Conservation (phyloP, 2,329 filamentous ascomycete species). For the Pseudocercospora cruenta region DNA sequence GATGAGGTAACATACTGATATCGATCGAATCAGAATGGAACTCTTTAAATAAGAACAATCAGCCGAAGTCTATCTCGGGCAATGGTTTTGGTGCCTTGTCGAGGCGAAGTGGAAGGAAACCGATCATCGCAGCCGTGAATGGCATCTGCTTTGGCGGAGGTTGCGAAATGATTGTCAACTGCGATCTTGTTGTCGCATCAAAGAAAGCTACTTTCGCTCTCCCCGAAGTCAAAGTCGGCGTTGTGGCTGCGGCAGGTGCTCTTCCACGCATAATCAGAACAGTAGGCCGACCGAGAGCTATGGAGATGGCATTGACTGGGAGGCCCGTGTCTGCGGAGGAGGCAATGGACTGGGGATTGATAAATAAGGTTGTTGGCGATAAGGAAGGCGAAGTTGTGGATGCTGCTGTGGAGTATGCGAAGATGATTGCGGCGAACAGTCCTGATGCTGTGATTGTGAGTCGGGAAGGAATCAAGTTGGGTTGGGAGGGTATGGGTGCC, state of each 20-base stretch:
- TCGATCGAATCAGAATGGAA: conserved; percentile 38
- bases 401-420: conserved; percentile 65
- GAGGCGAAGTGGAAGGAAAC: conserved; percentile 70
- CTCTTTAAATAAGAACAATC: conserved; percentile 32
- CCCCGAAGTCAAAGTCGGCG: conserved; percentile 72
- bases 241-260: conserved; percentile 71
- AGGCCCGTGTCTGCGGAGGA: conserved; percentile 60
- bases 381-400: conserved; percentile 51
- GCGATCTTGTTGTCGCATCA: conserved; percentile 69
- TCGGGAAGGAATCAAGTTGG: conserved; percentile 70
- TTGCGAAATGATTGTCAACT: conserved; percentile 75
- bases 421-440: conserved; percentile 61
- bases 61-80: conserved; percentile 34
- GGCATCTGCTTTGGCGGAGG: conserved; percentile 75
- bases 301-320: conserved; percentile 68
- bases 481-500: conserved; percentile 71
- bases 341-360: conserved; percentile 67
- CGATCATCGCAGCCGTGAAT: conserved; percentile 75
- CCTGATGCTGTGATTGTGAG: conserved; percentile 78
- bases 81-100: conserved; percentile 68
- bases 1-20: background rate
- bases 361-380: conserved; percentile 64
- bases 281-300: conserved; percentile 70
- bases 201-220: conserved; percentile 65
- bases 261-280: conserved; percentile 67